These are phyloP conservation scores for Tinospora cordifolia DNA, from an alignment of 164 flowering plant species.

Conservation along the genomic window DNA sequence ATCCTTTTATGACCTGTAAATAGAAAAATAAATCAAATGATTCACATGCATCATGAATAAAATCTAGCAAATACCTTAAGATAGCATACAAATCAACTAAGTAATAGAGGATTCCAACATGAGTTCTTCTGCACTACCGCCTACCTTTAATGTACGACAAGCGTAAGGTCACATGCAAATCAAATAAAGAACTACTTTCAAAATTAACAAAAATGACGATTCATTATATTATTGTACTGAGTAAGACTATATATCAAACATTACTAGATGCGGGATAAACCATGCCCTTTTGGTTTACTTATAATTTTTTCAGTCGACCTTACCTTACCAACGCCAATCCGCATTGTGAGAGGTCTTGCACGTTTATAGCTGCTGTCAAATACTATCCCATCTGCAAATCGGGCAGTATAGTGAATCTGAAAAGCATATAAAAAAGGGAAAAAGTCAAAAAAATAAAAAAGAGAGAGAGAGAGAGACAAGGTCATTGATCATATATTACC, in stretches of 20 bases:
- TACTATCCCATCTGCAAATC: conserved; percentile 79
- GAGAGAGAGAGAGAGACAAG: background rate
- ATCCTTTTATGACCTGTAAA: conserved; percentile 61
- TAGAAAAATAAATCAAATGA: background rate
- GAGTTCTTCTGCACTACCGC: background rate
- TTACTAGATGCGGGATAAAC: background rate
- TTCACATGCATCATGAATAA: background rate
- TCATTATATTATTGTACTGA: background rate
- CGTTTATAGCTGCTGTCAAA: conserved; percentile 90
- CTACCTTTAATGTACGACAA: background rate
- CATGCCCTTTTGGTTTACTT: background rate
- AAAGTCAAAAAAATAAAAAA: too few relatives aligned
- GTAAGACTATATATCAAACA: background rate
- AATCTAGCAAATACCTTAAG: background rate
- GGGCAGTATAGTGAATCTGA: conserved; percentile 83
- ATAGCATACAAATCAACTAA: too few relatives aligned
- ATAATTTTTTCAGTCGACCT: background rate
- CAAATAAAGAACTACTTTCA: background rate
- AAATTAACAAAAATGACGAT: background rate
- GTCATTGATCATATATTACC: background rate
- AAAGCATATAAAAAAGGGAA: conserved; percentile 6
- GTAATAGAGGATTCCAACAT: background rate
- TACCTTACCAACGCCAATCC: conserved; percentile 91
- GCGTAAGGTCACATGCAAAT: background rate
- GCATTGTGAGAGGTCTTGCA: conserved; percentile 78